Percentiles rank a stretch among this genome's conserved stretches.
Evolutionary conservation across 176 grass and related monocot genomes (phyloP).

Genomic region (Hordeum marinum): DNA sequence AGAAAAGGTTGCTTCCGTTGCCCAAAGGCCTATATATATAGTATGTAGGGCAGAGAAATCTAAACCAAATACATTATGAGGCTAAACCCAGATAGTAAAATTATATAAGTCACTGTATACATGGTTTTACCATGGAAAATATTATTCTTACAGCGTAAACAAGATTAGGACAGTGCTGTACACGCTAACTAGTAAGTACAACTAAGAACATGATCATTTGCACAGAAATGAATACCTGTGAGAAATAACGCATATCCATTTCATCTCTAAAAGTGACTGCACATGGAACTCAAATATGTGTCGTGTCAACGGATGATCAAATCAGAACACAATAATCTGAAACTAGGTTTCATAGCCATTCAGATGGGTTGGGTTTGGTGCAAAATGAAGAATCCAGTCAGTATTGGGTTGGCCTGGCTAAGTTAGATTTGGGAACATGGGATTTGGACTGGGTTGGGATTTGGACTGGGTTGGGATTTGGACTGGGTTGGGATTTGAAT

Average conservation of each 20-base stretch:
- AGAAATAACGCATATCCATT: not conserved
- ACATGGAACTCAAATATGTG: not conserved
- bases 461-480: not conserved
- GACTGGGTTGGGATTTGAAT: not conserved
- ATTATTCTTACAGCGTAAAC: not conserved
- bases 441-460: not conserved
- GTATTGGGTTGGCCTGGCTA: not conserved
- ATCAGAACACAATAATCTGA: not conserved
- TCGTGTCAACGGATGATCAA: not conserved
- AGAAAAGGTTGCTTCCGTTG: not conserved
- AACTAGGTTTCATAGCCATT: slow-evolving; percentile 3
- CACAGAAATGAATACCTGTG: not conserved
- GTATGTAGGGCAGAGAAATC: not conserved
- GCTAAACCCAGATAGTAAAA: slow-evolving; percentile 1
- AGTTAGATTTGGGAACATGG: not conserved
- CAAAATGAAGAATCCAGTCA: not conserved
- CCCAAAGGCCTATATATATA: not conserved
- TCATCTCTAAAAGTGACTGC: not conserved
- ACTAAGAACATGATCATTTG: slow-evolving; percentile 14
- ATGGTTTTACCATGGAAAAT: not conserved
- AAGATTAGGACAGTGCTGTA: not conserved
- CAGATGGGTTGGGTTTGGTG: not conserved
- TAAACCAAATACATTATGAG: not conserved
- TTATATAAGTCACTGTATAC: not conserved
- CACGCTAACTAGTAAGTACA: not conserved